A percentile compares a stretch with the other conserved stretches of the same genome.
Evolutionary conservation across 75 land plant genomes (phyloP).

Genomic region (Sequoiadendron giganteum): DNA sequence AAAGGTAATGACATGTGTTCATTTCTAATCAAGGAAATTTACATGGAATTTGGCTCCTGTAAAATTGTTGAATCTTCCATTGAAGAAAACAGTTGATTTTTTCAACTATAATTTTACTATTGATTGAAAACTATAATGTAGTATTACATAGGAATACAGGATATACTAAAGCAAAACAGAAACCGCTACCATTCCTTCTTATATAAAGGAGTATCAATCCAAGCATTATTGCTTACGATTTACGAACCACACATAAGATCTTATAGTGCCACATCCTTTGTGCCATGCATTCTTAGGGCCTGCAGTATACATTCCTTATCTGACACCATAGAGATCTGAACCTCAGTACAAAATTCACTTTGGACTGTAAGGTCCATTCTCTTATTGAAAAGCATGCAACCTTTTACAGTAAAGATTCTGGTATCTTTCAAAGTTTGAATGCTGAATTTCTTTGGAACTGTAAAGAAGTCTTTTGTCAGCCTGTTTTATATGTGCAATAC

Average conservation of each 20-base stretch:
- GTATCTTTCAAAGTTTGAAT: background rate
- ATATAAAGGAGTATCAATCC: background rate
- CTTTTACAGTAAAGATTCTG: background rate
- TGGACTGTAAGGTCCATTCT: background rate
- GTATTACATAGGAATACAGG: background rate
- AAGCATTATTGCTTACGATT: background rate
- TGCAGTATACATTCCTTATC: background rate
- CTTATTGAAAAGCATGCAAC: background rate
- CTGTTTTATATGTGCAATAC: background rate
- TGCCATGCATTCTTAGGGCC: background rate
- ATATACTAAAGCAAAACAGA: background rate
- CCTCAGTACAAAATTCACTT: background rate
- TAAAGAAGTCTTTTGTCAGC: background rate
- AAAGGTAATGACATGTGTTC: slow-evolving; percentile 50
- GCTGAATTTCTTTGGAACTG: background rate
- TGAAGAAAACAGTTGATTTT: background rate
- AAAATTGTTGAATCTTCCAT: background rate
- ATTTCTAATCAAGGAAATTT: slow-evolving; percentile 2
- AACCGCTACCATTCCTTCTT: background rate
- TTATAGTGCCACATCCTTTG: background rate
- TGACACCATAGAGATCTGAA: background rate
- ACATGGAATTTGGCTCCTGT: background rate
- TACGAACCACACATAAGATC: background rate
- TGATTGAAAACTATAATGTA: background rate
- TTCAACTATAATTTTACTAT: background rate